Base-by-base conservation (phyloP, 2,329 filamentous ascomycete genomes). In the Fusarium xyrophilum region DNA sequence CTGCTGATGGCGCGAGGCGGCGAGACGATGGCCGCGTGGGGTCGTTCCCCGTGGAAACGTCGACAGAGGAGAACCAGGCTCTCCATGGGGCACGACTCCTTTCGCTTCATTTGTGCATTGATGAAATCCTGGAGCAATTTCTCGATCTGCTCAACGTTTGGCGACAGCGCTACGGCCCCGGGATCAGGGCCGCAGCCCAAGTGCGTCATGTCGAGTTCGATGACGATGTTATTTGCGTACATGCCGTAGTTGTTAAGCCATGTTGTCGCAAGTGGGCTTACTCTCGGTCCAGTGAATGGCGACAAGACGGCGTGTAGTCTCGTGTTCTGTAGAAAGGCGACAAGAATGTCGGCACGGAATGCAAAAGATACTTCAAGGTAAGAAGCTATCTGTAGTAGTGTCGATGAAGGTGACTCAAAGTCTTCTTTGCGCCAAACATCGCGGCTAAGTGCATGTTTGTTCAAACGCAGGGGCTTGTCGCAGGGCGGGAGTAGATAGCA, bases 171-270 rank as follows among this genome's bases (percentile, higher is more conserved):
- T 1, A 53, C 58, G 1, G 78, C 77, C 2, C 65, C 55, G 7
- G 68, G 67, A 2, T 62, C 51, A 5, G 72, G 61, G 4, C 79
- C 79, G 25, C 78, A 79, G 2, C 76, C 74, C 12, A 81, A 70
- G 14, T 74, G 76, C 1, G 81, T 77, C 69, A 82, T 72, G 61
- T 83, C 82, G 3, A 83, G 32, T 61, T 83, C 82, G 13, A 83
- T 50, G 3, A 76, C 75, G 25, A 83, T 66, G 28, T 75, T 73
- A 19, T 70, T 75, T 68, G 82, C 79, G 35, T 79, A 77, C 3
- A 68, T 54, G 2, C 76, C 76, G 48, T 82, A 82, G 11, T 55
- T 68, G 32, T 75, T 74, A 28, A 81, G 65, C 76, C 77, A 82
- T 7, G 65, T 56, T 0, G 76, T 78, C 2, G 77, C 78, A 0